A percentile compares a stretch with the other conserved stretches of the same genome.
Evolutionary conservation across 164 flowering plant species (phyloP).

Genomic region (Chimonanthus praecox): DNA sequence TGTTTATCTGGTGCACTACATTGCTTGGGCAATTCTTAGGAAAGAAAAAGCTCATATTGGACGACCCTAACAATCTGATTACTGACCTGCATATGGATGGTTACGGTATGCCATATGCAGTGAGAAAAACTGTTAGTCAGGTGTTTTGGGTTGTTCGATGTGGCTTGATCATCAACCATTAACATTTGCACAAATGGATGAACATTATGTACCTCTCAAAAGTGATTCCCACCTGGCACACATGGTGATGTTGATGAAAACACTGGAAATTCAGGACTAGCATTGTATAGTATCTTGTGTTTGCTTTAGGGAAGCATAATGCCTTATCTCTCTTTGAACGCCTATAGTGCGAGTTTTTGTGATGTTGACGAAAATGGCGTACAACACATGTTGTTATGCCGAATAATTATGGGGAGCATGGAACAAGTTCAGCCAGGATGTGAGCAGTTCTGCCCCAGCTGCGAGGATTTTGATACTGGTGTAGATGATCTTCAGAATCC

Average conservation of each 20-base stretch:
- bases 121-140: not conserved
- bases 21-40: not conserved
- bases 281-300: not conserved
- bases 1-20: not conserved
- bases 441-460: constrained; percentile 40
- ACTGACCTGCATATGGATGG: not conserved
- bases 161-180: not conserved
- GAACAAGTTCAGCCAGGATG: constrained; percentile 43
- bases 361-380: constrained; percentile 36
- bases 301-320: not conserved
- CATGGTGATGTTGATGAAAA: not conserved
- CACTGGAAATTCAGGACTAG: not conserved
- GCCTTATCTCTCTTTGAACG: not conserved
- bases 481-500: constrained; percentile 39
- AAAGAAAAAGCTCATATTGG: not conserved
- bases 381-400: constrained; percentile 44
- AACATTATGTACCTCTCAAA: not conserved
- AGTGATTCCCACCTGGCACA: not conserved
- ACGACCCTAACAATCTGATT: not conserved
- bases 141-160: not conserved
- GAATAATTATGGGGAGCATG: constrained; percentile 46
- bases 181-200: not conserved
- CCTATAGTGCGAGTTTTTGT: constrained; percentile 26
- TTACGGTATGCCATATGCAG: not conserved
- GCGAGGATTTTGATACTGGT: constrained; percentile 45